Evolutionary conservation across 768 basidiomycete genomes (phyloP), one percentile per base, ranked within the genome.

Genomic region (Clathrus columnatus): DNA sequence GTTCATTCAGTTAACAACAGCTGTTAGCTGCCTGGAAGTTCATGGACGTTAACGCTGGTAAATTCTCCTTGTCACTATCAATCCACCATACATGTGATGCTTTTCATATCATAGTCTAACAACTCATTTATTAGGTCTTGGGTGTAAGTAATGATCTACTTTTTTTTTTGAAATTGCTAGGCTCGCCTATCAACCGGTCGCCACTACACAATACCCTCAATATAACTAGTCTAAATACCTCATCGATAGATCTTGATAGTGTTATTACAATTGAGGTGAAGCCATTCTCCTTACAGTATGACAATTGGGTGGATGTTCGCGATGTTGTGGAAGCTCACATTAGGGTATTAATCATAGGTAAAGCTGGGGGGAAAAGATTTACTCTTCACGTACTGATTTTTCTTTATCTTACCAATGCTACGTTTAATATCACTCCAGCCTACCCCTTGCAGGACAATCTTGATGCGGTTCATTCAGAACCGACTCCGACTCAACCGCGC

Each of bases 311-410:
- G 24, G 78, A 83, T 50, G 80, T 82, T 5, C 74, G 80, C 5
- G 81, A 83, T 62, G 62, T 80, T 29, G 81, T 77, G 0, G 65
- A 69, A 16, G 81, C 77, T 0, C 83, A 85, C 61, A 71, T 73
- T 0, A 64, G 69, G 4, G 80, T 81, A 4, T 64, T 88, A 20
- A 72, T 73, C 51, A 75, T 72, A 49, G 69, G 74, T 26, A 73
- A 70, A 2, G 83, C 82, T 0, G 76, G 74, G 2, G 79, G 79
- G 1, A 71, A 85, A 54, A 70, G 85, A 29, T 75, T 85, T 61
- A 73, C 85, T 67, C 66, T n/a, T 67, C 65, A 2, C 70, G 73
- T 59, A 51, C 53, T 62, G 11, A 14, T 3, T 47, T 4, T 8
- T 27, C 26, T 20, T 2, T 43, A 41, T 2, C 21, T 52, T 18